A percentile compares a stretch with the other conserved stretches of the same genome.
Evolutionary conservation across 371 early-diverging fungal genomes (phyloP).

Genomic region (Lichtheimia hyalospora): DNA sequence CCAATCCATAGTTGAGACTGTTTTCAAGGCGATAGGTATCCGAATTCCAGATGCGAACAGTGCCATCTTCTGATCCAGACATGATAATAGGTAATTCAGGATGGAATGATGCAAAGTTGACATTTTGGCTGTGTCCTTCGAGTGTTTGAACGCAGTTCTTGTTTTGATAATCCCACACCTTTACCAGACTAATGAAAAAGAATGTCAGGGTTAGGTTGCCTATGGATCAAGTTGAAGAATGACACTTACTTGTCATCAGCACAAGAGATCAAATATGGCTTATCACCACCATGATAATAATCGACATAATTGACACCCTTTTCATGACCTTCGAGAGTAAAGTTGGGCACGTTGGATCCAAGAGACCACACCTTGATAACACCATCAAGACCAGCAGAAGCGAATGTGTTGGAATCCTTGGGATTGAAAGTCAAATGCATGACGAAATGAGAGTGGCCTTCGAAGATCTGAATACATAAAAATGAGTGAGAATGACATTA

Average conservation of each 20-base stretch:
- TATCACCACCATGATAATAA: constrained; percentile 93
- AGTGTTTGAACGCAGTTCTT: constrained; percentile 97
- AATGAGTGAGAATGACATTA: too few relatives aligned
- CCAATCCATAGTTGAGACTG: constrained; percentile 95
- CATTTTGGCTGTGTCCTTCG: constrained; percentile 98
- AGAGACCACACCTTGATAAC: constrained; percentile 93
- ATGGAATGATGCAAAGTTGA: constrained; percentile 94
- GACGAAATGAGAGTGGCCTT: constrained; percentile 98
- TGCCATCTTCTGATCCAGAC: constrained; percentile 96
- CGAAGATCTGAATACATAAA: constrained; percentile 70
- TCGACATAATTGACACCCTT: constrained; percentile 95
- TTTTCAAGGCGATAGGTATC: constrained; percentile 95
- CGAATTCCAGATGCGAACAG: constrained; percentile 96
- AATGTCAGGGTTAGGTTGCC: not conserved
- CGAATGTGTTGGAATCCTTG: constrained; percentile 96
- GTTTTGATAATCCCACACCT: constrained; percentile 99
- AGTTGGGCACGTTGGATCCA: constrained; percentile 83
- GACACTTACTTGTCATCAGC: constrained; percentile 82
- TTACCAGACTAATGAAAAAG: constrained; percentile 59
- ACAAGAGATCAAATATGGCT: constrained; percentile 90
- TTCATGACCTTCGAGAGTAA: constrained; percentile 91
- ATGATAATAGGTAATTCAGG: constrained; percentile 97
- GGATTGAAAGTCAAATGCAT: constrained; percentile 97
- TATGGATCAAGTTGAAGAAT: not conserved
- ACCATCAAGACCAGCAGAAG: constrained; percentile 89